Conservation (phyloP, 1,284 basidiomycete species). For the Boletus mariae region DNA sequence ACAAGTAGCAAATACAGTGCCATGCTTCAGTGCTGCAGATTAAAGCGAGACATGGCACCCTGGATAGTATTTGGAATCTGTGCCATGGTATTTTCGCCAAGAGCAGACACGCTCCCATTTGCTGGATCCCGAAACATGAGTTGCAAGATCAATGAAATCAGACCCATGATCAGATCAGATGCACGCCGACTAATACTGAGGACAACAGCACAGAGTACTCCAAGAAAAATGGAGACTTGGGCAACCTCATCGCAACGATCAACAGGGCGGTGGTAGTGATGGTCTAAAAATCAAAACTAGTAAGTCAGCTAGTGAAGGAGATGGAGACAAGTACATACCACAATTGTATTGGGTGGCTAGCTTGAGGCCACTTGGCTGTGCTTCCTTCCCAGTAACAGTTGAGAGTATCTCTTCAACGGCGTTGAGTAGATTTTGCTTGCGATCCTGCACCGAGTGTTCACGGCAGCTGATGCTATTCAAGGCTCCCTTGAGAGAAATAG, state of each 20-base stretch:
- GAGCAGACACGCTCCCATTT: neutral
- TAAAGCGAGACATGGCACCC: neutral
- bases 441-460: too few species aligned
- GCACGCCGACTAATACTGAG: neutral
- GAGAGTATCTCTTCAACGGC: neutral
- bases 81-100: neutral
- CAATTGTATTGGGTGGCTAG: neutral
- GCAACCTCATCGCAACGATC: neutral
- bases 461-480: too few species aligned
- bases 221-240: neutral
- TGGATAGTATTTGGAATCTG: neutral
- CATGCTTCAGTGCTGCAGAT: neutral
- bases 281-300: neutral
- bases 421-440: too few species aligned
- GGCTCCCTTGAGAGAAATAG: too few species aligned
- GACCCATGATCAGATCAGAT: neutral
- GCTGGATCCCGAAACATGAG: neutral
- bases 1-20: neutral
- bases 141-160: neutral
- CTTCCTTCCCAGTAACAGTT: too few species aligned
- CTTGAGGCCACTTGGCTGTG: neutral
- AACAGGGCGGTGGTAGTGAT: neutral
- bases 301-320: neutral
- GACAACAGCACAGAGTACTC: neutral
- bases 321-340: neutral